Conservation (phyloP, 768 basidiomycete genomes). For the Neoboletus brunneissimus region DNA sequence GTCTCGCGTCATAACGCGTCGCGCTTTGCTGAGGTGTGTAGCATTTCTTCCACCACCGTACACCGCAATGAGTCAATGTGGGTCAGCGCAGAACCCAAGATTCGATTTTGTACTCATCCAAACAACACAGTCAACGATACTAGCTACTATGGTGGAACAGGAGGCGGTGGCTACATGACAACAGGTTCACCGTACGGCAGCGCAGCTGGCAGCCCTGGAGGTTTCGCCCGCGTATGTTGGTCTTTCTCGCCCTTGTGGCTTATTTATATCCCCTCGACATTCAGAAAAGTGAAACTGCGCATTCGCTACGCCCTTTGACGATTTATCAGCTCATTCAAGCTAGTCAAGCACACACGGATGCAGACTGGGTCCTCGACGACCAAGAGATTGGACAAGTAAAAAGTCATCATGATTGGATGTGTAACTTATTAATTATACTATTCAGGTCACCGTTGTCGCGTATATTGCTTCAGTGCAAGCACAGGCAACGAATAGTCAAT, state of each 20-base stretch:
- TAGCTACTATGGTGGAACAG: constrained; percentile 42
- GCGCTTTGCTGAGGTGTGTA: not conserved
- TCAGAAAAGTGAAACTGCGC: constrained; percentile 38
- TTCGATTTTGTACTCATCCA: constrained; percentile 4
- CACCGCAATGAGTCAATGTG: constrained; percentile 46
- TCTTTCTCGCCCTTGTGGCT: not conserved
- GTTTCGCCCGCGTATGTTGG: constrained; percentile 40
- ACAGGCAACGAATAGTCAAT: constrained; percentile 79
- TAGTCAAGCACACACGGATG: constrained; percentile 81
- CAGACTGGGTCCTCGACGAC: constrained; percentile 84
- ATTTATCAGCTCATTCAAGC: constrained; percentile 73
- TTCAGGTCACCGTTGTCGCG: constrained; percentile 70
- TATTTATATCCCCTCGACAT: not conserved
- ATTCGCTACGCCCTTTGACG: constrained; percentile 70
- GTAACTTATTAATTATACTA: not conserved
- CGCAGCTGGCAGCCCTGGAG: constrained; percentile 58
- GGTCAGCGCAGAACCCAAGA: not conserved
- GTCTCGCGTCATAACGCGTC: constrained; percentile 29
- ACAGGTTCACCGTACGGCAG: constrained; percentile 60
- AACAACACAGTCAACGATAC: constrained; percentile 29
- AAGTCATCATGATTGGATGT: not conserved
- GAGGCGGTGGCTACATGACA: constrained; percentile 57
- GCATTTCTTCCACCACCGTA: not conserved
- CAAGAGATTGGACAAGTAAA: constrained; percentile 76
- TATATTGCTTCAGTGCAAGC: constrained; percentile 64